Conservation (phyloP, 352 stramenopile species). For the Pythium phragmitis region DNA sequence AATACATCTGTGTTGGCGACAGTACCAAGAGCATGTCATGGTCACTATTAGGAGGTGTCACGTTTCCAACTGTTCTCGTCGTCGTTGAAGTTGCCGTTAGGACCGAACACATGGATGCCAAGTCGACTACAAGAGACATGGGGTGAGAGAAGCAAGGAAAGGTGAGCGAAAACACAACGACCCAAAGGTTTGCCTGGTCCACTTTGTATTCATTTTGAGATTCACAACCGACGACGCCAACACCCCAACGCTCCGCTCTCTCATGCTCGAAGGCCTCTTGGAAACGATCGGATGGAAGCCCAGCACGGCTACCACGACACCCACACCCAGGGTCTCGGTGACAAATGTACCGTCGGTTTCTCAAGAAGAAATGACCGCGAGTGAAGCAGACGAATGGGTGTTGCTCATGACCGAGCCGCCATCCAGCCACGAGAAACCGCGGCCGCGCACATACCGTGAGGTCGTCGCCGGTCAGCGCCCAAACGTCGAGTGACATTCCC, state of each 20-base stretch:
- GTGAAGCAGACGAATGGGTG: conserved; percentile 23
- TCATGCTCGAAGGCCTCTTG: conserved; percentile 25
- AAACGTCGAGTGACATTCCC: background rate
- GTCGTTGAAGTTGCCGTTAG: conserved; percentile 23
- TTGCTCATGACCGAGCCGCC: conserved; percentile 11
- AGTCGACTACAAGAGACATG: conserved; percentile 1
- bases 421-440: conserved; percentile 4
- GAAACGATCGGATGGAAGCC: conserved; percentile 21
- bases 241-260: background rate
- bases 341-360: background rate
- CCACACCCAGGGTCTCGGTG: background rate
- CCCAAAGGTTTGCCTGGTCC: background rate
- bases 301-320: background rate
- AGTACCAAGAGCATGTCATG: background rate
- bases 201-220: conserved; percentile 1
- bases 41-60: conserved; percentile 1
- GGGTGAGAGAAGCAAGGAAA: conserved; percentile 4
- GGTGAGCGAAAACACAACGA: background rate
- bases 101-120: conserved; percentile 11
- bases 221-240: background rate
- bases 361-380: background rate
- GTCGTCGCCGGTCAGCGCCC: conserved; percentile 25
- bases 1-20: conserved; percentile 11
- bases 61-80: background rate
- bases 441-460: conserved; percentile 34